These are phyloP conservation scores for Thielaviopsis musarum DNA, from an alignment of 2,329 filamentous ascomycete genomes.

Conservation along the genomic window DNA sequence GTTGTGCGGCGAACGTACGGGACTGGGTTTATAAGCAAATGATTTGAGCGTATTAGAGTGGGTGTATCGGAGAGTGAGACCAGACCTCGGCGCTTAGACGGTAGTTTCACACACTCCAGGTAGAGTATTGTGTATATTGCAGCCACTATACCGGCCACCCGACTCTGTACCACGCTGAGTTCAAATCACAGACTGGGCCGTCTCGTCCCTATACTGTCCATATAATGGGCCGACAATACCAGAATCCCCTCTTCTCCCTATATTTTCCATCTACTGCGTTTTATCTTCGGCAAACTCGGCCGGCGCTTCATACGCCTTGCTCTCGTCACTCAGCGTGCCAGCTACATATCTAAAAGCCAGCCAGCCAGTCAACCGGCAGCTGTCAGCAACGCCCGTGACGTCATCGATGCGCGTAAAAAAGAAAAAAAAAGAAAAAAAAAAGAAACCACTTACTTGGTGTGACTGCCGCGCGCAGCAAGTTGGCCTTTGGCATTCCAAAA, in stretches of 20 bases:
- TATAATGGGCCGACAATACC: too few relatives aligned
- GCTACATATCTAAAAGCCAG: slow-evolving; percentile 9
- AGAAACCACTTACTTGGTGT: slow-evolving; percentile 38
- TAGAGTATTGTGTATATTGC: too few relatives aligned
- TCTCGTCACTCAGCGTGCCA: slow-evolving; percentile 4
- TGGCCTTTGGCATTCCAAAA: slow-evolving; percentile 44
- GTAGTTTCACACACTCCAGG: too few relatives aligned
- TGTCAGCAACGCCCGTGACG: not conserved
- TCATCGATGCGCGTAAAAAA: not conserved
- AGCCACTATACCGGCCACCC: too few relatives aligned
- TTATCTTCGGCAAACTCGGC: not conserved
- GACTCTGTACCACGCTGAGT: too few relatives aligned
- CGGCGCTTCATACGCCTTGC: slow-evolving; percentile 1
- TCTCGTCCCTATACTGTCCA: too few relatives aligned
- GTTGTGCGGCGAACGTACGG: too few relatives aligned
- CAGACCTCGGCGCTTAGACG: too few relatives aligned
- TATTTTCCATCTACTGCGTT: not conserved
- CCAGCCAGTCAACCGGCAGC: not conserved
- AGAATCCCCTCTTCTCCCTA: too few relatives aligned
- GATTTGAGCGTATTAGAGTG: too few relatives aligned
- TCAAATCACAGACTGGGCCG: not conserved
- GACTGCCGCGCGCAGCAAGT: slow-evolving; percentile 43
- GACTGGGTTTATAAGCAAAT: too few relatives aligned
- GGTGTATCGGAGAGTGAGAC: too few relatives aligned
- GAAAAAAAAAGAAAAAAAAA: not conserved